Conservation (phyloP, 495 filamentous ascomycete species). For the Letharia columbiana region DNA sequence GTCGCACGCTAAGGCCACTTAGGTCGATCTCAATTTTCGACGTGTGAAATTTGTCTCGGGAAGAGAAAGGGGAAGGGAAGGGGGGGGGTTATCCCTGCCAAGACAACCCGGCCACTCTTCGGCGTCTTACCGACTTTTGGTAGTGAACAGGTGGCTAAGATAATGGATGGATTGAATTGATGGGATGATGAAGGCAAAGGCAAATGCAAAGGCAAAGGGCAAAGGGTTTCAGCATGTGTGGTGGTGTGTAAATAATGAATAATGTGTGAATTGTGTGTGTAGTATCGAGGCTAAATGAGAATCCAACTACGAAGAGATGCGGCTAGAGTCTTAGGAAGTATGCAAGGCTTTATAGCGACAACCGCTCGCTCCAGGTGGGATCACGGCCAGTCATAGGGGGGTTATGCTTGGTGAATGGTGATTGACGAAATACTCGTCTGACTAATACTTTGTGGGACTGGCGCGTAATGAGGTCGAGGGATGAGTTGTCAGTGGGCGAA, state of each 20-base stretch:
- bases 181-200: too few relatives aligned
- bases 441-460: slow-evolving; percentile 14
- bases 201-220: too few relatives aligned
- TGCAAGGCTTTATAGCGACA: slow-evolving; percentile 15
- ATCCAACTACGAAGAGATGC: slow-evolving; percentile 11
- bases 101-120: neutral
- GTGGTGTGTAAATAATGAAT: too few relatives aligned
- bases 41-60: too few relatives aligned
- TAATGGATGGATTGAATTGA: too few relatives aligned
- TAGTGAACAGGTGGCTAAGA: too few relatives aligned
- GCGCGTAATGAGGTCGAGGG: slow-evolving; percentile 5
- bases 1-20: neutral
- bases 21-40: neutral
- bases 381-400: neutral
- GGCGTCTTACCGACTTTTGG: neutral
- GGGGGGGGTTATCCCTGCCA: neutral
- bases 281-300: neutral
- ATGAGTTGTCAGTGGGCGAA: slow-evolving; percentile 3
- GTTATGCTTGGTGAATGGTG: neutral
- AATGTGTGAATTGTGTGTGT: too few relatives aligned
- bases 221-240: too few relatives aligned
- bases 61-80: too few relatives aligned
- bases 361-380: neutral
- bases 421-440: slow-evolving; percentile 8
- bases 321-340: slow-evolving; percentile 12